phyloP scores from a whole-genome alignment of 2,329 filamentous ascomycete genomes.

The Taxawa tesnikishii region DNA sequence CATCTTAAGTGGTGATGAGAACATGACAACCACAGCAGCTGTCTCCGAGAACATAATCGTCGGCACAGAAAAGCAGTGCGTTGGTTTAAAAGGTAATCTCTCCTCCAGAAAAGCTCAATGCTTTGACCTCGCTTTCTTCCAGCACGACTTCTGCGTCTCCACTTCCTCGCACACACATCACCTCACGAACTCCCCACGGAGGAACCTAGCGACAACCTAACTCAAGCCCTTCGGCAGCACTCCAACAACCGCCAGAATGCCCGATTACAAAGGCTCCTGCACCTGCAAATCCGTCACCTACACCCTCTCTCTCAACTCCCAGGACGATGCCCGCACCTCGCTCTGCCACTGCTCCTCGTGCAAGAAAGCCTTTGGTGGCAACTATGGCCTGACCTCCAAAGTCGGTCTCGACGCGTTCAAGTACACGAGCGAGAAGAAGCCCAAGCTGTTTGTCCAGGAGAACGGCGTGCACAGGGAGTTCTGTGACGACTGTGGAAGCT shows the following conservation, averaged over 20 bases:
- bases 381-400: conserved; percentile 41
- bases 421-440: conserved; percentile 22
- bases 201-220: too few relatives aligned
- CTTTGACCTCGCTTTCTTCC: too few relatives aligned
- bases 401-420: conserved; percentile 31
- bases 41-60: too few relatives aligned
- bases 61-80: too few relatives aligned
- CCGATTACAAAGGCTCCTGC: neutral
- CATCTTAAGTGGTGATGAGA: too few relatives aligned
- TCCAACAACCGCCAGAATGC: neutral
- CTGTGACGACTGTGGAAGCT: conserved; percentile 39
- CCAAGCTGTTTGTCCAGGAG: conserved; percentile 35
- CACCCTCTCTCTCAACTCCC: neutral
- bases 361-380: conserved; percentile 38
- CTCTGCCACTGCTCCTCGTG: neutral
- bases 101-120: too few relatives aligned
- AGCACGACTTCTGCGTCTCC: too few relatives aligned
- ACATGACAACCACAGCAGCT: too few relatives aligned
- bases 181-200: too few relatives aligned
- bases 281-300: neutral
- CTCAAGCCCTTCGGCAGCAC: too few relatives aligned
- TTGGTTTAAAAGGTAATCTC: too few relatives aligned
- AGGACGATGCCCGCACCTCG: neutral
- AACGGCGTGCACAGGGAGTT: conserved; percentile 43
- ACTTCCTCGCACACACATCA: too few relatives aligned